Base-by-base conservation (phyloP, 1,139 yeast genomes). In the Saccharomyces hybrid region DNA sequence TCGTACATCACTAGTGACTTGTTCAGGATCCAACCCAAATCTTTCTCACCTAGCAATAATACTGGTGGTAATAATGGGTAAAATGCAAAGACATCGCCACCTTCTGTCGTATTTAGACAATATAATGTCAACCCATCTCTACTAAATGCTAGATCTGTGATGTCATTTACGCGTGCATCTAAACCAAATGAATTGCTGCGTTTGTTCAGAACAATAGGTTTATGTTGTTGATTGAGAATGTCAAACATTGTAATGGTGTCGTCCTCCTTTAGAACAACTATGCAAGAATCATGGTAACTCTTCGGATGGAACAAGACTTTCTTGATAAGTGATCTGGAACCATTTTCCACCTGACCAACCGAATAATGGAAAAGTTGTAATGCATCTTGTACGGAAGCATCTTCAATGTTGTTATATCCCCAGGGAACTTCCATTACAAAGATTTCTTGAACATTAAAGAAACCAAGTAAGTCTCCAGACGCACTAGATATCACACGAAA, bases 21-120 rank as follows among this genome's bases (percentile, higher is more conserved):
- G 58, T 79, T 77, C 54, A 80, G 70, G 6, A 78, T 61, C 3
- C 60, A 66, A 27, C 71, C 73, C 7, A 76, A 58, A 61, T 74
- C 73, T 0, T 61, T 57, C 50, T 65, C 61, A 0, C 75, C 54
- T 14, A 78, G 68, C 0, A 72, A 65, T 27, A 79, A 64, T 25
- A 67, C 62, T 2, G 68, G 59, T 0, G 88, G 86, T 27, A 78
- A 62, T 64, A 81, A 81, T 9, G 88, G 88, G 56, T 77, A 79
- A 2, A 83, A 68, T 0, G 78, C 73, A 60, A 74, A 82, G 1
- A 84, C 58, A 58, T 83, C 85, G 9, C 83, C 80, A 46, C 79
- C 84, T n/a, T 70, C 69, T 27, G 59, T 54, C 1, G 55, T 62
- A 19, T 78, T 76, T 53, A 80, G 60, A 3, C 81, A 64, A 58